Evolutionary conservation across 345 rosid species (phyloP).

Genomic region (Geranium rotundifolium): DNA sequence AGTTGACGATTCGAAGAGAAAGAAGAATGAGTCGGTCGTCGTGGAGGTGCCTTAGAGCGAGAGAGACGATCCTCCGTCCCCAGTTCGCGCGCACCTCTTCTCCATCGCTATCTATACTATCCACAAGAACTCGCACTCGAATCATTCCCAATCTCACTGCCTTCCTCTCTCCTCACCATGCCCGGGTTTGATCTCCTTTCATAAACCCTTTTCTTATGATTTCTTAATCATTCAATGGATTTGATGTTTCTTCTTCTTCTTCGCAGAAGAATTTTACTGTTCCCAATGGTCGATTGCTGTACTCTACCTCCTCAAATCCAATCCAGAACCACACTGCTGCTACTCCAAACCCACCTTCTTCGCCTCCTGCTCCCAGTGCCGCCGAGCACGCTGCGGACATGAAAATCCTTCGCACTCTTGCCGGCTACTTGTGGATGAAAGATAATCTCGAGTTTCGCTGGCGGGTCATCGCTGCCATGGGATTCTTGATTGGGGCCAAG

Average conservation of each 20-base stretch:
- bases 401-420: conserved; percentile 73
- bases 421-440: conserved; percentile 77
- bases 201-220: neutral
- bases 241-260: neutral
- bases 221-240: too few species aligned
- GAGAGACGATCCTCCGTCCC: neutral
- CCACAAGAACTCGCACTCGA: neutral
- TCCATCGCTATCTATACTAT: too few species aligned
- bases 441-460: conserved; percentile 73
- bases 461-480: conserved; percentile 73
- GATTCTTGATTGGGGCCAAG: conserved; percentile 83
- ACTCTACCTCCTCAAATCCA: neutral
- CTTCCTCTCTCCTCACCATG: neutral
- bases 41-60: neutral
- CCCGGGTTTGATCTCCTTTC: neutral
- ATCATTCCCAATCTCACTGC: neutral
- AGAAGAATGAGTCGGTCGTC: neutral
- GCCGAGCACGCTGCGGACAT: conserved; percentile 31
- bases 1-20: neutral
- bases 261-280: too few species aligned
- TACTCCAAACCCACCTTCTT: neutral
- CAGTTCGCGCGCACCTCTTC: neutral
- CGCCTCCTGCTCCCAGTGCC: neutral
- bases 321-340: neutral
- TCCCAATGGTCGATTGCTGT: neutral